phyloP scores from a whole-genome alignment of 1,139 yeast species.

The Magnusiomyces ingens region DNA sequence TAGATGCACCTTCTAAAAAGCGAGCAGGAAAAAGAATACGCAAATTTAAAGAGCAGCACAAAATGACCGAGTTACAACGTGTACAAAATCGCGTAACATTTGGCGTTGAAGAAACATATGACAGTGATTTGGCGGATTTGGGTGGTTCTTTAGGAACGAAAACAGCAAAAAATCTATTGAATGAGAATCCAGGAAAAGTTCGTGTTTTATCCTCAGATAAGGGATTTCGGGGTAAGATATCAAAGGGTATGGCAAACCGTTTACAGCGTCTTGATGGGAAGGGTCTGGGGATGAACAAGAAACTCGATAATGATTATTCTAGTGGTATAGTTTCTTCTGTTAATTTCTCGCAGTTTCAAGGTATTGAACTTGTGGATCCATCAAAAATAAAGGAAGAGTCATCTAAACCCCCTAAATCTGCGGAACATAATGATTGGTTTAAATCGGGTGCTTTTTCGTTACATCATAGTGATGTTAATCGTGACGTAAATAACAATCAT shows the following conservation, averaged over 20 bases:
- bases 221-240: slow-evolving; percentile 30
- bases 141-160: slow-evolving; percentile 35
- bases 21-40: slow-evolving; percentile 82
- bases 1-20: slow-evolving; percentile 68
- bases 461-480: not conserved
- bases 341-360: slow-evolving; percentile 29
- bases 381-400: slow-evolving; percentile 12
- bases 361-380: slow-evolving; percentile 31
- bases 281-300: not conserved
- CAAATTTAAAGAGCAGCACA: slow-evolving; percentile 73
- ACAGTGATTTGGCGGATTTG: slow-evolving; percentile 72
- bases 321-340: slow-evolving; percentile 30
- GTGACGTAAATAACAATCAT: not conserved
- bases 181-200: slow-evolving; percentile 10
- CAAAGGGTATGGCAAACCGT: slow-evolving; percentile 31
- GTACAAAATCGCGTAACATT: slow-evolving; percentile 83
- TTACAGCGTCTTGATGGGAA: slow-evolving; percentile 17
- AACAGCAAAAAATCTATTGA: slow-evolving; percentile 22
- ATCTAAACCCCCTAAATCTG: slow-evolving; percentile 9
- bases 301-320: not conserved
- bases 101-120: slow-evolving; percentile 54
- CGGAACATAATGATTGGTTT: slow-evolving; percentile 28
- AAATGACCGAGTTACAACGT: slow-evolving; percentile 71
- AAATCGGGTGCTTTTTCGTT: slow-evolving; percentile 28
- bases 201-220: slow-evolving; percentile 35